phyloP scores from a whole-genome alignment of 345 rosid genomes.

The Gossypium rotundifolium region DNA sequence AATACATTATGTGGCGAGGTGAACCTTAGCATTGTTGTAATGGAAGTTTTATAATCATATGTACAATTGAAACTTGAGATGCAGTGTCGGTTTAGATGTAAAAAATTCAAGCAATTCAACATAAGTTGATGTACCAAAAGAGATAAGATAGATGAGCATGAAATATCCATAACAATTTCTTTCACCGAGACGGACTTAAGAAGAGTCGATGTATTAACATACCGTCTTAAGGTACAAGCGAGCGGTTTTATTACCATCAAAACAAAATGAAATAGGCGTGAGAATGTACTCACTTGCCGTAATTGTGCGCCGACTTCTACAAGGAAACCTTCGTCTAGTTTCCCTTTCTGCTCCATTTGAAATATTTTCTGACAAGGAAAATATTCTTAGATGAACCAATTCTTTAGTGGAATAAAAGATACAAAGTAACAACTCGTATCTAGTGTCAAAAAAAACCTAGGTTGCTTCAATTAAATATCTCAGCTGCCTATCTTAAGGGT shows the following conservation, averaged over 20 bases:
- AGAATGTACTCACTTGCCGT: slow-evolving; percentile 52
- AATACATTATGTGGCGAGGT: neutral
- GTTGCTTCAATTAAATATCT: too few species aligned
- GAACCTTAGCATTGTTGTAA: neutral
- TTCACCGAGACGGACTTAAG: neutral
- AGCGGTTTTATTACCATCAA: neutral
- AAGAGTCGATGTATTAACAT: neutral
- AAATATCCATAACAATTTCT: neutral
- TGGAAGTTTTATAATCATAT: neutral
- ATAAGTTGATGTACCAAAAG: neutral
- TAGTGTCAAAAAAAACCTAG: neutral
- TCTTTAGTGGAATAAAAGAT: neutral
- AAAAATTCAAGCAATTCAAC: neutral
- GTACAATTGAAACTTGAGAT: neutral
- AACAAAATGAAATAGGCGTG: neutral
- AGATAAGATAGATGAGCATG: neutral
- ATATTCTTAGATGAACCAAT: slow-evolving; percentile 3
- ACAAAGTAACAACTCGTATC: neutral
- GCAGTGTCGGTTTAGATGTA: neutral
- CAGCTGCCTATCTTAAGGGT: neutral
- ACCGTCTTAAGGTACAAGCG: neutral
- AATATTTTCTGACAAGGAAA: slow-evolving; percentile 42
- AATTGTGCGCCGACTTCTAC: slow-evolving; percentile 86
- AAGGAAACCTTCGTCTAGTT: slow-evolving; percentile 87
- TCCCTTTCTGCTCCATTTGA: slow-evolving; percentile 72